These are phyloP conservation scores for Xylariaceae sp. DNA, from an alignment of 2,329 filamentous ascomycete genomes.

Conservation along the genomic window DNA sequence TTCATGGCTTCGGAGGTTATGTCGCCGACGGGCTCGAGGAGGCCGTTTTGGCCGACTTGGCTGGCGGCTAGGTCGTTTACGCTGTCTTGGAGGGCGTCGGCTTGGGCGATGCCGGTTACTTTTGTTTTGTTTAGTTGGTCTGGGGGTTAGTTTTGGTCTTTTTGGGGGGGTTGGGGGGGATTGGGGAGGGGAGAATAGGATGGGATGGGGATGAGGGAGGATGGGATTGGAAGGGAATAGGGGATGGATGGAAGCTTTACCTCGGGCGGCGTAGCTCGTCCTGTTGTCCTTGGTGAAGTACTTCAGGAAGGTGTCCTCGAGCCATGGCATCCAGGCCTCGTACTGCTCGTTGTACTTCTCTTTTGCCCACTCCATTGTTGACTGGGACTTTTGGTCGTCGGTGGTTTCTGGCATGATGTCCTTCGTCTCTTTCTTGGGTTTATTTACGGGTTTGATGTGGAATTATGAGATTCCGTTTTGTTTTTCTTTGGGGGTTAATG, in stretches of 20 bases:
- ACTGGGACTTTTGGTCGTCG: slow-evolving; percentile 3
- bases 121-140: slow-evolving; percentile 66
- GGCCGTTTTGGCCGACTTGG: slow-evolving; percentile 64
- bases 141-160: slow-evolving; percentile 30
- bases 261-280: slow-evolving; percentile 64
- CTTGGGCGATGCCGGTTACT: slow-evolving; percentile 61
- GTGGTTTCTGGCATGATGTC: background rate
- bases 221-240: background rate
- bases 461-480: too few species aligned
- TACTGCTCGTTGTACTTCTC: slow-evolving; percentile 68
- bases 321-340: slow-evolving; percentile 71
- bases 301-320: slow-evolving; percentile 67
- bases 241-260: slow-evolving; percentile 38
- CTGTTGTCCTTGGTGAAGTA: slow-evolving; percentile 78
- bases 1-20: slow-evolving; percentile 60
- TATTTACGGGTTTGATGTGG: too few species aligned
- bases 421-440: too few species aligned
- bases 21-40: slow-evolving; percentile 62
- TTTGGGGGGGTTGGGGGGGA: background rate
- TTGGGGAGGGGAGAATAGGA: background rate
- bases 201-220: background rate
- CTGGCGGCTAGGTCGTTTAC: slow-evolving; percentile 58
- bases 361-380: slow-evolving; percentile 49
- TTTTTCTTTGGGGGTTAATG: too few species aligned
- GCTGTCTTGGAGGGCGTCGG: slow-evolving; percentile 65